Evolutionary conservation across 179 eudicot species (phyloP).

Genomic region (Drosera spatulata): DNA sequence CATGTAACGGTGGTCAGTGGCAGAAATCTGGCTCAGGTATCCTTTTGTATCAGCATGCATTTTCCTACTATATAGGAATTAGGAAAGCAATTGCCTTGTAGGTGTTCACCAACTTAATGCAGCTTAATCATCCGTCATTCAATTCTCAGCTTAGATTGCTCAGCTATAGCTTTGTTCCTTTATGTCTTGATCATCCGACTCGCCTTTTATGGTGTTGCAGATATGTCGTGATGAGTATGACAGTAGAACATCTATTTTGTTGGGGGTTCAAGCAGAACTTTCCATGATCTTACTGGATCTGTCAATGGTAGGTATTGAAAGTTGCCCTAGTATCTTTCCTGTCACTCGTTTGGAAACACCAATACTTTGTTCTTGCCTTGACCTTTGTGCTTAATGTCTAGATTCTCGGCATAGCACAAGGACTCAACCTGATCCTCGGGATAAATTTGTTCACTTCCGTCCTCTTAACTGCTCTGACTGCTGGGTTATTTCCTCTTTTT

Average conservation of each 20-base stretch:
- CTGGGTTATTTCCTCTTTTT: constrained; percentile 60
- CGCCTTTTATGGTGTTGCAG: constrained; percentile 25
- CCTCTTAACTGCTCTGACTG: constrained; percentile 56
- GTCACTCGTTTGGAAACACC: too few species aligned
- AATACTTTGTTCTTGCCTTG: too few species aligned
- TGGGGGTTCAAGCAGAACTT: constrained; percentile 74
- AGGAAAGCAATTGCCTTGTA: too few species aligned
- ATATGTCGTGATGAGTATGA: constrained; percentile 80
- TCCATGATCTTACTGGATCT: constrained; percentile 72
- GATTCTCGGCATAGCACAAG: constrained; percentile 89
- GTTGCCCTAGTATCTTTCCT: background rate
- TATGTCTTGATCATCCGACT: background rate
- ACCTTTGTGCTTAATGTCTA: constrained; percentile 17
- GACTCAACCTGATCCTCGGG: constrained; percentile 63
- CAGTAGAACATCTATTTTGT: constrained; percentile 46
- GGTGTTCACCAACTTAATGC: too few species aligned
- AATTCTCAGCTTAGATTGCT: too few species aligned
- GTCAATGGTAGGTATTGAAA: constrained; percentile 45
- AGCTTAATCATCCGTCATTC: too few species aligned
- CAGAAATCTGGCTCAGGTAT: constrained; percentile 79
- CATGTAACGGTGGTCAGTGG: constrained; percentile 57
- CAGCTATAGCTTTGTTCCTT: too few species aligned
- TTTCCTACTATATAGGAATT: too few species aligned
- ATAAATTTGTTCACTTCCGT: constrained; percentile 64
- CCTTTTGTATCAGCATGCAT: background rate